phyloP scores from a whole-genome alignment of 108 stramenopile genomes.

The Nitzschia palea region DNA sequence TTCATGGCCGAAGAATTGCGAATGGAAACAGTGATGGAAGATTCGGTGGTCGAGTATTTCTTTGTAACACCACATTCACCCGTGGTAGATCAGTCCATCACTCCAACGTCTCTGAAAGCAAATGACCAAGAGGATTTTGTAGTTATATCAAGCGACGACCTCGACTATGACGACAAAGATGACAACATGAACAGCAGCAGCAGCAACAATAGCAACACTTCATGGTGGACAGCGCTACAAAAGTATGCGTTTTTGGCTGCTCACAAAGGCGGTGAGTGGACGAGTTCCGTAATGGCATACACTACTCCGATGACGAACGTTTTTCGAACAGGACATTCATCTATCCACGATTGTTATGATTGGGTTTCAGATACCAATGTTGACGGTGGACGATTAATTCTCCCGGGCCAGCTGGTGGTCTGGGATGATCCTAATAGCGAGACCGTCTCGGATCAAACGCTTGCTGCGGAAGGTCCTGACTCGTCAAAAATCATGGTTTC shows the following conservation, averaged over 20 bases:
- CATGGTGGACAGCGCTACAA: not conserved
- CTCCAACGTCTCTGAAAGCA: no score
- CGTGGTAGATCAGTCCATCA: no score
- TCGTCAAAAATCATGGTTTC: constrained; percentile 35
- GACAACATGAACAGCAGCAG: no score
- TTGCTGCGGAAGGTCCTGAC: not conserved
- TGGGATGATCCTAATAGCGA: constrained; percentile 1
- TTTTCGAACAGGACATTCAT: not conserved
- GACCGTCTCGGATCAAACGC: not conserved
- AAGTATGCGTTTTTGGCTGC: not conserved
- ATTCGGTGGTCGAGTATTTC: constrained; percentile 5
- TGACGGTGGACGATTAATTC: constrained; percentile 26
- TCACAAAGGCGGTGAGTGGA: not conserved
- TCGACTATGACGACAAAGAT: no score
- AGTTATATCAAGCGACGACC: no score
- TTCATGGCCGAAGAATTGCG: not conserved
- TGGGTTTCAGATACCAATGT: constrained; percentile 33
- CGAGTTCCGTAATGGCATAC: not conserved
- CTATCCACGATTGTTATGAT: constrained; percentile 23
- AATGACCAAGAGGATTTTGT: no score
- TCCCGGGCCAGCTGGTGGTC: constrained; percentile 16
- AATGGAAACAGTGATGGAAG: constrained; percentile 9
- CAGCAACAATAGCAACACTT: no score
- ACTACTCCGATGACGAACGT: not conserved
- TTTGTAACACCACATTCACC: not conserved